Percentiles rank a stretch among this genome's conserved stretches.
Evolutionary conservation across 805 yeast species (phyloP).

Genomic region (Teunomyces gatunensis): DNA sequence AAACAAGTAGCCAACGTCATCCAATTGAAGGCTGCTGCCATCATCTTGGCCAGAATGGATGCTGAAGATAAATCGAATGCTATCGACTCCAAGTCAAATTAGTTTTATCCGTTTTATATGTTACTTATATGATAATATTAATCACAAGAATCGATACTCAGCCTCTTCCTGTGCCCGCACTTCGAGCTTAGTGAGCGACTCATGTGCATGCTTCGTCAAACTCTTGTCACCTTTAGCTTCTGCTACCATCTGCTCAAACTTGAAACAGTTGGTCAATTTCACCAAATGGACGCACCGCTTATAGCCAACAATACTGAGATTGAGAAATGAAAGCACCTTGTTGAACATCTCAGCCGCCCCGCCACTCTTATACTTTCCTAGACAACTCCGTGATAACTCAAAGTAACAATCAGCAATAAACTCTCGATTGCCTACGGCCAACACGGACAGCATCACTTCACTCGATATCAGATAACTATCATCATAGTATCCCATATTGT

Average conservation of each 20-base stretch:
- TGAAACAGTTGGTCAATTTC: constrained; percentile 40
- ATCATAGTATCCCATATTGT: constrained; percentile 36
- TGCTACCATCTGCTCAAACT: constrained; percentile 39
- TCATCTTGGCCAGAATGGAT: constrained; percentile 74
- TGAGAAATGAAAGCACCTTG: constrained; percentile 36
- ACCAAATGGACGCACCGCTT: constrained; percentile 35
- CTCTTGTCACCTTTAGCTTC: constrained; percentile 23
- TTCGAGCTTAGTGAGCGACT: constrained; percentile 25
- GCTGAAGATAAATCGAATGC: constrained; percentile 45
- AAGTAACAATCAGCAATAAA: constrained; percentile 34
- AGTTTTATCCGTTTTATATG: background rate
- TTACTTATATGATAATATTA: background rate
- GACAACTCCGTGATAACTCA: constrained; percentile 28
- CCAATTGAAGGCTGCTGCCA: constrained; percentile 84
- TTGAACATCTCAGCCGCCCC: constrained; percentile 21
- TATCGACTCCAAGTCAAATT: background rate
- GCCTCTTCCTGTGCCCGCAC: constrained; percentile 27
- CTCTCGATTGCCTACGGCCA: constrained; percentile 39
- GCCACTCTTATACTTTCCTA: constrained; percentile 5
- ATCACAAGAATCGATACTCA: constrained; percentile 1
- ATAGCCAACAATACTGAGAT: constrained; percentile 45
- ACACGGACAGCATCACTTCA: constrained; percentile 41
- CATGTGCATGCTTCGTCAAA: constrained; percentile 28
- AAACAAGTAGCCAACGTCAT: constrained; percentile 88
- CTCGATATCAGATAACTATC: constrained; percentile 45